These are phyloP conservation scores for Colletotrichum tofieldiae DNA, from an alignment of 2,329 filamentous ascomycete species.

Conservation along the genomic window DNA sequence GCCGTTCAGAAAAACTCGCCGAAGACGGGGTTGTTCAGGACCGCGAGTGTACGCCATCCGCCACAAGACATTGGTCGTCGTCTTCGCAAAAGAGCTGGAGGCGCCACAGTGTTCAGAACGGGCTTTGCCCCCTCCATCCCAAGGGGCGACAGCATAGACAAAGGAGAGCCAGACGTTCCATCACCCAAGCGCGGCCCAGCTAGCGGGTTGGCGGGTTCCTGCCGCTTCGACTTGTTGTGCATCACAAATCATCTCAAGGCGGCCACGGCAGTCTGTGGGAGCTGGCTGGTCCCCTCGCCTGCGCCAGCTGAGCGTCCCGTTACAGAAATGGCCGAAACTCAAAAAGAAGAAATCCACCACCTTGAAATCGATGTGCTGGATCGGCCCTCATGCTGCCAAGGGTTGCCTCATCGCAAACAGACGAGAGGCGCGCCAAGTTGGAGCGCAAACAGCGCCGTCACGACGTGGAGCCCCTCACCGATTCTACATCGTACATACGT, in stretches of 20 bases:
- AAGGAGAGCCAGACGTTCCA: conserved; percentile 18
- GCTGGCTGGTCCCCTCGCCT: background rate
- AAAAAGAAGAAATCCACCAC: background rate
- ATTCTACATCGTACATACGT: background rate
- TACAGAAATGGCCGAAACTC: conserved; percentile 34
- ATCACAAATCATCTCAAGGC: background rate
- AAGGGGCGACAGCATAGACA: conserved; percentile 16
- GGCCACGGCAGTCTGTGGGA: conserved; percentile 1
- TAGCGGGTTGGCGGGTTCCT: conserved; percentile 15
- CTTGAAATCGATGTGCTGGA: background rate
- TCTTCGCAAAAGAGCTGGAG: background rate
- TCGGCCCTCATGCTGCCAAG: conserved; percentile 18
- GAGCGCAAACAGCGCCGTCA: background rate
- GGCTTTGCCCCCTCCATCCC: conserved; percentile 14
- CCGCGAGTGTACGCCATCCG: no score
- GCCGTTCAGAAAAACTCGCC: background rate
- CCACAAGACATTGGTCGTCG: background rate
- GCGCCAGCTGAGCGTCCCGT: conserved; percentile 21
- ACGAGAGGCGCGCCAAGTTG: conserved; percentile 2
- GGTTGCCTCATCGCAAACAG: conserved; percentile 21
- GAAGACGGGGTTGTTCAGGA: conserved; percentile 1
- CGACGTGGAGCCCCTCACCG: background rate
- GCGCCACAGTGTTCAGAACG: background rate
- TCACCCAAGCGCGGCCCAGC: conserved; percentile 3
- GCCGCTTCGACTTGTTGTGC: conserved; percentile 9